Evolutionary conservation across 2,329 filamentous ascomycete species (phyloP).

Genomic region (Hypoxylon sp.): DNA sequence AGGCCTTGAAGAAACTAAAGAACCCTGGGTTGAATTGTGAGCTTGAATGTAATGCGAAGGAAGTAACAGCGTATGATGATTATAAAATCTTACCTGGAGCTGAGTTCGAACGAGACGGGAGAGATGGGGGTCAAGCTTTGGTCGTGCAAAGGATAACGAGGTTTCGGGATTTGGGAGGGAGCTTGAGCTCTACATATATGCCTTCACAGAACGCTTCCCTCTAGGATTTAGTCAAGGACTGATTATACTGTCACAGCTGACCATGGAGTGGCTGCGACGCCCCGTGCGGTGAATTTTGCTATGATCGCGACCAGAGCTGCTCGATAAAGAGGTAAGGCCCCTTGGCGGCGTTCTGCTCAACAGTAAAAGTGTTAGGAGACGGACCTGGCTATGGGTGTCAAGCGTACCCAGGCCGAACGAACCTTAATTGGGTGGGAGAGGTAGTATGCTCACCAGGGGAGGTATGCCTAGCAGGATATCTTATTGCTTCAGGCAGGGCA

Average conservation of each 20-base stretch:
- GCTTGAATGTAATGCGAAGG: conserved; percentile 30
- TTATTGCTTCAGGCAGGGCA: conserved; percentile 4
- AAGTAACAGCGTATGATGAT: conserved; percentile 16
- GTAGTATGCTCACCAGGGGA: background rate
- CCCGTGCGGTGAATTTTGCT: background rate
- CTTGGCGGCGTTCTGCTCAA: conserved; percentile 1
- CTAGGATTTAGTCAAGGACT: background rate
- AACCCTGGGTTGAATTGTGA: conserved; percentile 35
- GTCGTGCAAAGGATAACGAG: conserved; percentile 20
- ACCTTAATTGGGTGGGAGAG: conserved; percentile 30
- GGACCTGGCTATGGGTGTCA: background rate
- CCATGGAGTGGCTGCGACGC: background rate
- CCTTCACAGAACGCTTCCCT: background rate
- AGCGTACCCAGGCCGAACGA: conserved; percentile 24
- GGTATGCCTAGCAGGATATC: conserved; percentile 1
- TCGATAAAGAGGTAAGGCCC: conserved; percentile 4
- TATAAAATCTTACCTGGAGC: conserved; percentile 29
- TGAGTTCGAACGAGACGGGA: conserved; percentile 8
- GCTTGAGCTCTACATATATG: conserved; percentile 7
- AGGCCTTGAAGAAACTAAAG: conserved; percentile 36
- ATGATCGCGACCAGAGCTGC: background rate
- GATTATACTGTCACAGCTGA: background rate
- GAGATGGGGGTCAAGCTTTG: conserved; percentile 18
- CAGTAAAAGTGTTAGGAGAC: conserved; percentile 1
- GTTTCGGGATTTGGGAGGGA: conserved; percentile 4